Evolutionary conservation across 768 basidiomycete species (phyloP).

Genomic region (Suillus weaverae): DNA sequence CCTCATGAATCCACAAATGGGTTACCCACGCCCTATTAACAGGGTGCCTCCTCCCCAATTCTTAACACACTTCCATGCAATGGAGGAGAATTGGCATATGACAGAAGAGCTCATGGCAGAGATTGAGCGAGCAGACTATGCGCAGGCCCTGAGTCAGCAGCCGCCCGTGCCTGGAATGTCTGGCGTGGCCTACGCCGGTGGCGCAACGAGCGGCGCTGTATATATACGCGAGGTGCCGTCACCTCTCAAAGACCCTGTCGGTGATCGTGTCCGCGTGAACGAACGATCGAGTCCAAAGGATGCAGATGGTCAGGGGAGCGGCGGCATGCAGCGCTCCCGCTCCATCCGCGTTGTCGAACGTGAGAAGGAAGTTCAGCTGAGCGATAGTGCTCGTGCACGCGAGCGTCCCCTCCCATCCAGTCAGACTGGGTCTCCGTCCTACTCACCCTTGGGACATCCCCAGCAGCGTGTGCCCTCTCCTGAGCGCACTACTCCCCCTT

Average conservation of each 20-base stretch:
- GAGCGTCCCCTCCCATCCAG: slow-evolving; percentile 34
- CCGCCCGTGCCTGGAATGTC: slow-evolving; percentile 37
- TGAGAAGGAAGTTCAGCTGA: slow-evolving; percentile 42
- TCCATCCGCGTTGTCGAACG: slow-evolving; percentile 40
- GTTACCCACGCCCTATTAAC: slow-evolving; percentile 66
- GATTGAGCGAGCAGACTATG: slow-evolving; percentile 69
- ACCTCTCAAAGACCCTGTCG: slow-evolving; percentile 49
- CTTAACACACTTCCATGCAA: slow-evolving; percentile 51
- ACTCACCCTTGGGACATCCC: slow-evolving; percentile 43
- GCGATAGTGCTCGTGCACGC: slow-evolving; percentile 24
- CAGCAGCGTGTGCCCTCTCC: slow-evolving; percentile 49
- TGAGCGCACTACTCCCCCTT: slow-evolving; percentile 53
- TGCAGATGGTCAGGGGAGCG: slow-evolving; percentile 38
- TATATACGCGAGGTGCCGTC: slow-evolving; percentile 39
- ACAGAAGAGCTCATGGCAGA: slow-evolving; percentile 70
- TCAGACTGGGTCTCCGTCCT: slow-evolving; percentile 37
- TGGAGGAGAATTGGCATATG: slow-evolving; percentile 65
- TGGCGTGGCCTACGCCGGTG: slow-evolving; percentile 49
- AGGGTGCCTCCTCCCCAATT: slow-evolving; percentile 57
- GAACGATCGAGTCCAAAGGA: slow-evolving; percentile 61
- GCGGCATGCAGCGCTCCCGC: slow-evolving; percentile 22
- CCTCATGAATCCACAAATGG: slow-evolving; percentile 37
- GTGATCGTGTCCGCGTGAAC: slow-evolving; percentile 53
- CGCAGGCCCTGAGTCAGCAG: slow-evolving; percentile 53
- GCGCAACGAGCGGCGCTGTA: slow-evolving; percentile 40